Base-by-base conservation (phyloP, 306 rosid species). In the Pueraria montana region DNA sequence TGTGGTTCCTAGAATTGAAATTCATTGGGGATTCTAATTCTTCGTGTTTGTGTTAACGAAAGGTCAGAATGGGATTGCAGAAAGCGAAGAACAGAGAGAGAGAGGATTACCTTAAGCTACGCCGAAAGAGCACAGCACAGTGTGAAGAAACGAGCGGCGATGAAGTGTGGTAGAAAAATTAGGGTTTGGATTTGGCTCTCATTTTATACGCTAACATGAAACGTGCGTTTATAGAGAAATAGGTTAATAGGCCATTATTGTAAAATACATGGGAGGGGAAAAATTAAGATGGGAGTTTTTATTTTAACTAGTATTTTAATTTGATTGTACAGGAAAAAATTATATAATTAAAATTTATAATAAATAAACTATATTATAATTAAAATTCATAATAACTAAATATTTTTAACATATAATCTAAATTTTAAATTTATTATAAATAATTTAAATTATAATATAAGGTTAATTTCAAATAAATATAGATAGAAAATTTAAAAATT, bases 181-280 rank as follows among this genome's bases (percentile, higher is more conserved):
- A 81, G 83, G 85, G 88, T 10, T 6, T 4, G 1, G 23, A 6
- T 62, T 70, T 62, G 42, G 8, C 8, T 58, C 32, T n/a, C 7
- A 0, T 23, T 67, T 63, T 84, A 64, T 76, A 58, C 5, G 20
- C 74, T 59, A 12, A 6, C 30, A 3, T 46, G 32, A 83, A 76
- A 76, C 43, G 86, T 64, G 26, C 64, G 82, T 68, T 83, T 77
- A 12, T 26, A 18, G 4, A 61, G 1, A 11, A 24, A 21, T 52
- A n/a, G n/a, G n/a, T n/a, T n/a, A 6, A 55, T 12, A 11, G 24
- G 5, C 9, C 11, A 42, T 42, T 42, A 9, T 42, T 42, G 46
- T 10, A 42, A 42, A 42, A 7, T 42, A 4, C 40, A 5, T 34
- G 40, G 40, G 40, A 2, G 8, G 40, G 8, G 8, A 30, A 30